Conservation (phyloP, 164 flowering plant genomes). For the Umbellularia californica region DNA sequence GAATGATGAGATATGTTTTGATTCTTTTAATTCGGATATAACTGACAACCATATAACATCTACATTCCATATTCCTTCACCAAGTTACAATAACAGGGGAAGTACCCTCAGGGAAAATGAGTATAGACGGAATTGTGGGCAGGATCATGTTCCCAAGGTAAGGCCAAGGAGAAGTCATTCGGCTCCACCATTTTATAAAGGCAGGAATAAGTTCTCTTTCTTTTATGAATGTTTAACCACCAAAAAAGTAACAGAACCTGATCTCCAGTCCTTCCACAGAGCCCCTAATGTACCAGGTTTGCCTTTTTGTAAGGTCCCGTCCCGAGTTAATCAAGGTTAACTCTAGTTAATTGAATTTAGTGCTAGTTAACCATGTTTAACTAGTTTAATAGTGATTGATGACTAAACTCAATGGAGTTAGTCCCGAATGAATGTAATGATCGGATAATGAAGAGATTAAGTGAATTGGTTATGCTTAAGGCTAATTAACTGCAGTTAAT, state of each 20-base stretch:
- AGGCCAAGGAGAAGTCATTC: constrained; percentile 65
- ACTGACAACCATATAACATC: constrained; percentile 6
- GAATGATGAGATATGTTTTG: constrained; percentile 20
- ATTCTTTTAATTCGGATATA: constrained; percentile 5
- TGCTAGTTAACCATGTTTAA: too few relatives aligned
- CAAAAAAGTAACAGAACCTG: constrained; percentile 12
- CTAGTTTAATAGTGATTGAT: too few relatives aligned
- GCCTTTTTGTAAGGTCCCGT: too few relatives aligned
- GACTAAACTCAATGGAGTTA: too few relatives aligned
- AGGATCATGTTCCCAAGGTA: constrained; percentile 11
- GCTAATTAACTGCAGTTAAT: too few relatives aligned
- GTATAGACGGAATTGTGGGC: constrained; percentile 12
- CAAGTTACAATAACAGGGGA: constrained; percentile 3
- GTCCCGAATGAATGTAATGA: too few relatives aligned
- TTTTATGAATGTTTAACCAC: constrained; percentile 15
- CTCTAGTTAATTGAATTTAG: too few relatives aligned
- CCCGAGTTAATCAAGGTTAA: too few relatives aligned
- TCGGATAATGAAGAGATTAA: too few relatives aligned
- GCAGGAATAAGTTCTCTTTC: constrained; percentile 40
- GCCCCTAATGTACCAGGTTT: constrained; percentile 32
- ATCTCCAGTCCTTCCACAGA: constrained; percentile 2
- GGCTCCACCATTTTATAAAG: constrained; percentile 78
- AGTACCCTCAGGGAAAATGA: constrained; percentile 6
- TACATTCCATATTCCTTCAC: constrained; percentile 10
- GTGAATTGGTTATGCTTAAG: too few relatives aligned